Evolutionary conservation across 495 filamentous ascomycete species (phyloP).

Genomic region (Penicillium robsamsonii): DNA sequence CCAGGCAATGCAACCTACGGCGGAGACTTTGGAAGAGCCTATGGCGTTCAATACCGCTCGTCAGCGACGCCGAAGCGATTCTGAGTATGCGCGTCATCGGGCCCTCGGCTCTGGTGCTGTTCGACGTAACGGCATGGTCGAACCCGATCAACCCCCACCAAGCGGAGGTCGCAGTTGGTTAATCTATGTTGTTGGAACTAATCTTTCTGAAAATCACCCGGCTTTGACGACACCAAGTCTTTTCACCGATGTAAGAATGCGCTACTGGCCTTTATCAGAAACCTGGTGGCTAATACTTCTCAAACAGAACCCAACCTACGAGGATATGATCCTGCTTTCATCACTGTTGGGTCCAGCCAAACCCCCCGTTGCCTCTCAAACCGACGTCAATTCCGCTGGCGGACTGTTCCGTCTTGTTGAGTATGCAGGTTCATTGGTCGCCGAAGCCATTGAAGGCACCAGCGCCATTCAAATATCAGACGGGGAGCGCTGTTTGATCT

Average conservation of each 20-base stretch:
- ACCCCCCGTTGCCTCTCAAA: constrained; percentile 66
- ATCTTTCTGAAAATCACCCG: constrained; percentile 72
- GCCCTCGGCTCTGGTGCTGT: constrained; percentile 61
- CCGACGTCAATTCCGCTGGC: constrained; percentile 63
- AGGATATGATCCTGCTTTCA: constrained; percentile 75
- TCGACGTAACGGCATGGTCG: constrained; percentile 65
- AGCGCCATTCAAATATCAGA: constrained; percentile 50
- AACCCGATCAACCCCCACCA: constrained; percentile 55
- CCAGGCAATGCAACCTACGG: constrained; percentile 33
- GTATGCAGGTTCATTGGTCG: constrained; percentile 48
- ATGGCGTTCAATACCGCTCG: constrained; percentile 35
- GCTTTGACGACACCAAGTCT: constrained; percentile 73
- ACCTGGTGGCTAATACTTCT: constrained; percentile 14
- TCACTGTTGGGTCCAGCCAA: constrained; percentile 72
- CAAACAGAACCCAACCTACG: constrained; percentile 66
- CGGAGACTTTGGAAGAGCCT: constrained; percentile 29
- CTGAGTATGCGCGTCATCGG: constrained; percentile 58
- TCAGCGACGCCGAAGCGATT: constrained; percentile 60
- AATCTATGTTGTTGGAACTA: constrained; percentile 77
- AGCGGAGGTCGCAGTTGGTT: constrained; percentile 65
- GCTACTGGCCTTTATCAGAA: background rate
- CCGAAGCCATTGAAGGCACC: constrained; percentile 47
- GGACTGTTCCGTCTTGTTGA: constrained; percentile 55
- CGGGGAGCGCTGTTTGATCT: constrained; percentile 68
- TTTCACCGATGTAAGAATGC: constrained; percentile 63